phyloP scores from a whole-genome alignment of 148 eudicot species.

The Heliosperma pusillum region DNA sequence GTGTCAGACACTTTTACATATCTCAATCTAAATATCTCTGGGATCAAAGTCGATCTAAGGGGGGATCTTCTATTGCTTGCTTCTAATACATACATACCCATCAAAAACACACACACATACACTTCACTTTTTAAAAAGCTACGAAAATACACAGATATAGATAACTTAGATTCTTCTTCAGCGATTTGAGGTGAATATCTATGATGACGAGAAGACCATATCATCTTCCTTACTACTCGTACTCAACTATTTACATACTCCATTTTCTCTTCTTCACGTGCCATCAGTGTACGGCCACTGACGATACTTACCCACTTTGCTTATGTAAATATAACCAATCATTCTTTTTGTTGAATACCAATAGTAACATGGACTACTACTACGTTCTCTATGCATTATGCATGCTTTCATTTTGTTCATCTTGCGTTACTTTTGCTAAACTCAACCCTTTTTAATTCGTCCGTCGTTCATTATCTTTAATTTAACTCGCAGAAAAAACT shows the following conservation, averaged over 20 bases:
- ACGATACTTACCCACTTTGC: neutral
- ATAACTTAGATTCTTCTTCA: conserved; percentile 22
- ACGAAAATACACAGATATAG: conserved; percentile 9
- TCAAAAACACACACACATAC: neutral
- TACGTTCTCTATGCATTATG: no score
- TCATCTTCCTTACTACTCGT: no score
- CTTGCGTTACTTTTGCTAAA: no score
- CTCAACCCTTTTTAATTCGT: no score
- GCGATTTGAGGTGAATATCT: conserved; percentile 22
- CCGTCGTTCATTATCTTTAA: no score
- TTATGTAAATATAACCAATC: neutral
- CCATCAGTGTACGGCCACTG: conserved; percentile 33
- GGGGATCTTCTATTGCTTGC: conserved; percentile 40
- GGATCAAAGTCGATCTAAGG: conserved; percentile 40
- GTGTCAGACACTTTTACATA: conserved; percentile 25
- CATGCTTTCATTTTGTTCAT: no score
- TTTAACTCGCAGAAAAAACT: no score
- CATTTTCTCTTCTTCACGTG: conserved; percentile 36
- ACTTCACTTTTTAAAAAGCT: conserved; percentile 28
- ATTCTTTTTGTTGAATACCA: conserved; percentile 23
- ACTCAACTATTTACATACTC: no score
- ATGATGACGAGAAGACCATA: conserved; percentile 32
- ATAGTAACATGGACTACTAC: conserved; percentile 25
- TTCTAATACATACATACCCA: conserved; percentile 15
- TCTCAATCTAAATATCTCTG: conserved; percentile 14